Evolutionary conservation across 352 stramenopile species (phyloP).

Genomic region (Phytophthora vignae): DNA sequence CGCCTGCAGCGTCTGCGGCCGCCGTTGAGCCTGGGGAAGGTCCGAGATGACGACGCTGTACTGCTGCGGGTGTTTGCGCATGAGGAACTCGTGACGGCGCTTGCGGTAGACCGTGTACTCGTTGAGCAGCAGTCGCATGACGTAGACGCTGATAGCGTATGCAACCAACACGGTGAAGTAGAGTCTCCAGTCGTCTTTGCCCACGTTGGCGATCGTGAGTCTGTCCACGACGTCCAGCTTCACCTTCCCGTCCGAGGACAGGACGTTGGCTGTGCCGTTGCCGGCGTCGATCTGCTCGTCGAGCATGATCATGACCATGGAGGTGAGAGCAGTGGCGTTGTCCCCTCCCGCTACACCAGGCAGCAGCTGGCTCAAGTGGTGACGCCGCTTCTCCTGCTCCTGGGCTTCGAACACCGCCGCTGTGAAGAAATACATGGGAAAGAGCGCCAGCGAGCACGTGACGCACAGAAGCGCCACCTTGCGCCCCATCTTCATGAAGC

Average conservation of each 20-base stretch:
- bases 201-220: conserved; percentile 77
- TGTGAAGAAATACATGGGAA: conserved; percentile 72
- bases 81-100: conserved; percentile 70
- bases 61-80: conserved; percentile 63
- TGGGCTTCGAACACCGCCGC: conserved; percentile 43
- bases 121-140: conserved; percentile 62
- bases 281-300: conserved; percentile 20
- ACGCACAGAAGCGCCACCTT: conserved; percentile 70
- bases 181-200: conserved; percentile 65
- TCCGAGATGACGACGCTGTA: conserved; percentile 82
- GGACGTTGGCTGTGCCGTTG: conserved; percentile 24
- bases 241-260: conserved; percentile 38
- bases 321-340: conserved; percentile 31
- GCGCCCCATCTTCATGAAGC: conserved; percentile 75
- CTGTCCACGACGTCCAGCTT: conserved; percentile 70
- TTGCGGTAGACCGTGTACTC: conserved; percentile 75
- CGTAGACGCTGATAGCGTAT: conserved; percentile 57
- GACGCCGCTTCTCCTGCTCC: conserved; percentile 36
- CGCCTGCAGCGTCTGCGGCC: conserved; percentile 60
- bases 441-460: conserved; percentile 65
- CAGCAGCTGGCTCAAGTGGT: conserved; percentile 35
- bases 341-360: neutral
- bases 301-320: conserved; percentile 40
- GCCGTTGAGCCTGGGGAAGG: conserved; percentile 58
- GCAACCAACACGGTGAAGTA: conserved; percentile 66